Evolutionary conservation across 495 filamentous ascomycete genomes (phyloP), one percentile per base, ranked within the genome.

Genomic region (Hyaloscypha variabilis): DNA sequence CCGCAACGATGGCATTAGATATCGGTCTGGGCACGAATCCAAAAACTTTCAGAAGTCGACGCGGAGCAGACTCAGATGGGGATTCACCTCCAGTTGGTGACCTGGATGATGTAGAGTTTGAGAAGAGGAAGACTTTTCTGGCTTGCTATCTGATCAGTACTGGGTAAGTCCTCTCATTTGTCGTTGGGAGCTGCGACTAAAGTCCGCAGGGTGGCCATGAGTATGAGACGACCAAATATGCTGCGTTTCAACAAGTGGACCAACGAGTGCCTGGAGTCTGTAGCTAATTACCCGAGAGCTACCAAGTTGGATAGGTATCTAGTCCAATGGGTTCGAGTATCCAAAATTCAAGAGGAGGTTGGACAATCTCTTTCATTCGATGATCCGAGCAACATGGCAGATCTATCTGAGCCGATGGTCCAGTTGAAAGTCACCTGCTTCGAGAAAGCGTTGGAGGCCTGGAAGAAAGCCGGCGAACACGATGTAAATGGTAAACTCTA

Each of bases 1-100:
- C 82, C 14, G 77, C 78, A 23, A 81, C 78, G 4, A 86, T 85
- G 82, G 82, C 80, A 1, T 64, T 84, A 65, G 82, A 85, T 62
- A 80, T 86, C 42, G 82, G 82, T 1, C 72, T 84, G 25, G 71
- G 68, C 21, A 68, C 58, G 11, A 75, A 76, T 63, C 72, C 69
- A 24, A 71, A 70, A 60, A 61, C 34, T 53, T 69, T 49, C 25
- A 71, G 66, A 69, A 60, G 46, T 17, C 26, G 81, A 73, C 29
- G 78, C 69, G 50, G 79, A 75, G 64, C 69, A 69, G 14, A 72
- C 67, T 3, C 64, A 71, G 6, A 69, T 67, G 34, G 69, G 71
- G 23, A 74, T 58, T 24, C 63, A 60, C 69, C 56, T 66, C 66
- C 36, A 68, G 49, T 49, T 68, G 64, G 30, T 57, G 68, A 14